Base-by-base conservation (phyloP, 257 asterid genomes). In the Prunella vulgaris region DNA sequence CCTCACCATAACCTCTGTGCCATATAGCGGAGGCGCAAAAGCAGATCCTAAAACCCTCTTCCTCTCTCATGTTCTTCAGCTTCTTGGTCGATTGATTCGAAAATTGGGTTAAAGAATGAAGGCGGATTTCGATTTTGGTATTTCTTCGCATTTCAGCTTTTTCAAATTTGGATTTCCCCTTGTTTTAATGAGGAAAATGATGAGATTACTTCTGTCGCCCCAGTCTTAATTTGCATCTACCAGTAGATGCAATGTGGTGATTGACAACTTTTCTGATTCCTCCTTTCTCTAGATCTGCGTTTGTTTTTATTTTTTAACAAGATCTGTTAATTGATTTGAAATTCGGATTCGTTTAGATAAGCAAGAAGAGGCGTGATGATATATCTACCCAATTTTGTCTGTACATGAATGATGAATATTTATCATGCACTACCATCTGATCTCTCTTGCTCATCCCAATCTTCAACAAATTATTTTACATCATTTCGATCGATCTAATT, bases 341-440 rank as follows among this genome's bases (percentile, higher is more conserved):
- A 32, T 4, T 32, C 37, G 7, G 6, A 32, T 5, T 32, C 6
- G 8, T 25, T 3, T 8, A 13, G 81, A 74, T 75, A 13, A 60
- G 30, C 70, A 60, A 65, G 22, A 44, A n/a, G 76, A 58, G 96
- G 65, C 5, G 70, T 89, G 96, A 90, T 79, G 96, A 88, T 88
- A 88, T 88, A 7, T 21, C 27, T 67, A 87, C 73, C 97, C 97
- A 84, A 62, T 81, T 28, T 61, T 20, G 1, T 81, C 93, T 84
- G 93, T 22, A 75, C 27, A 70, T 84, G 81, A 80, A 81, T 88
- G 96, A 88, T 91, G 95, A 88, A 53, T 64, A 18, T 22, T 7
- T 54, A 68, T 64, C 97, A 88, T 90, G 95, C 97, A 90, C 90
- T 84, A 91, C 97, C 97, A 91, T 91, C 97, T 91, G 96, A 91